Percentiles rank a stretch among this genome's conserved stretches.
These are phyloP conservation scores for Globisporangium splendens DNA, from an alignment of 352 stramenopile genomes.

Conservation along the genomic window DNA sequence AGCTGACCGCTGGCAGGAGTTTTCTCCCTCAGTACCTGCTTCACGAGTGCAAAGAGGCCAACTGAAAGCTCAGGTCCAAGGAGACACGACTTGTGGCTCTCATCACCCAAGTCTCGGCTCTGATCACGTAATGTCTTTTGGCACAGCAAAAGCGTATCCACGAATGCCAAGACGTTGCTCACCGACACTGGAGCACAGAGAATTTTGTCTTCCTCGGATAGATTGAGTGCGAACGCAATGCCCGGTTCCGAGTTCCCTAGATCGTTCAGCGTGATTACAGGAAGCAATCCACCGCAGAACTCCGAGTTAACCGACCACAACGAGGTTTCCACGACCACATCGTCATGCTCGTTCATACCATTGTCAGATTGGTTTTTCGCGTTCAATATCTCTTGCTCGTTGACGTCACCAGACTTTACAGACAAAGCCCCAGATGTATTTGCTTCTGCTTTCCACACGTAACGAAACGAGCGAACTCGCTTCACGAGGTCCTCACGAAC, in stretches of 20 bases:
- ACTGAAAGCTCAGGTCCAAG: slow-evolving; percentile 57
- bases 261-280: slow-evolving; percentile 64
- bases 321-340: slow-evolving; percentile 61
- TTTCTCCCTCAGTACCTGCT: slow-evolving; percentile 68
- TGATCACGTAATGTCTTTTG: slow-evolving; percentile 9
- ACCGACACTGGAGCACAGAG: slow-evolving; percentile 63
- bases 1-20: slow-evolving; percentile 40
- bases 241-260: slow-evolving; percentile 26
- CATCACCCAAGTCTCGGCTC: slow-evolving; percentile 6
- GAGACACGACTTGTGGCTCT: slow-evolving; percentile 9
- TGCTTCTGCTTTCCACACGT: slow-evolving; percentile 55
- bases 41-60: slow-evolving; percentile 68
- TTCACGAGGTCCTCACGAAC: slow-evolving; percentile 79
- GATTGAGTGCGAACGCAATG: slow-evolving; percentile 44
- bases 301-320: slow-evolving; percentile 65
- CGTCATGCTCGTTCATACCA: slow-evolving; percentile 30
- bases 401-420: slow-evolving; percentile 9
- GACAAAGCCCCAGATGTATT: slow-evolving; percentile 26
- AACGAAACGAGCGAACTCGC: slow-evolving; percentile 51
- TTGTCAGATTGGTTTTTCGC: slow-evolving; percentile 38
- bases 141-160: slow-evolving; percentile 24
- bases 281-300: slow-evolving; percentile 53
- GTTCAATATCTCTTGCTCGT: slow-evolving; percentile 14
- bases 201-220: slow-evolving; percentile 76
- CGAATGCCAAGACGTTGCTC: slow-evolving; percentile 56